These are phyloP conservation scores for Juglanconis oblonga DNA, from an alignment of 2,329 filamentous ascomycete species.

Conservation along the genomic window DNA sequence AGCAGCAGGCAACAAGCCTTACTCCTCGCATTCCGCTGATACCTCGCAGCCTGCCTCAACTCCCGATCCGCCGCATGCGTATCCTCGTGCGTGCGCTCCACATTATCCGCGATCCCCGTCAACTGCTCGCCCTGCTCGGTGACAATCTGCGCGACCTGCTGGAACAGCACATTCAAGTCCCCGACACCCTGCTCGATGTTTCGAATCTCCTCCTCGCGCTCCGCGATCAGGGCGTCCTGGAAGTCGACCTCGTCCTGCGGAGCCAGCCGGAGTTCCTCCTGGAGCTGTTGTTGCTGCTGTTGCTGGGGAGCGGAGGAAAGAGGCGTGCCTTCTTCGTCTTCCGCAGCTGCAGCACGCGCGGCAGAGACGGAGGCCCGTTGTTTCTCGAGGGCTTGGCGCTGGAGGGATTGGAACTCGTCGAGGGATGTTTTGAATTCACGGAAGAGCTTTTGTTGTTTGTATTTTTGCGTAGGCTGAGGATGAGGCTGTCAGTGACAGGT, in stretches of 20 bases:
- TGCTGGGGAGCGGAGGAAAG: slow-evolving; percentile 29
- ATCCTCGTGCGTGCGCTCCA: slow-evolving; percentile 76
- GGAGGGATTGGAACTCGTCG: slow-evolving; percentile 88
- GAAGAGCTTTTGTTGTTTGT: slow-evolving; percentile 91
- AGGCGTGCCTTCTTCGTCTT: slow-evolving; percentile 48
- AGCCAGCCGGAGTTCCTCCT: slow-evolving; percentile 77
- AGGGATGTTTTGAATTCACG: slow-evolving; percentile 89
- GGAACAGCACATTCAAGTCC: slow-evolving; percentile 93
- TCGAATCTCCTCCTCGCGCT: slow-evolving; percentile 94
- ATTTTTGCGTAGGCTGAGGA: slow-evolving; percentile 83
- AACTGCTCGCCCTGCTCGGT: slow-evolving; percentile 88
- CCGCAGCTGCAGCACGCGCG: slow-evolving; percentile 70
- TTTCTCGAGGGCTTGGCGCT: slow-evolving; percentile 86
- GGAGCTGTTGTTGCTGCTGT: slow-evolving; percentile 59
- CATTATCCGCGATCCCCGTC: slow-evolving; percentile 83
- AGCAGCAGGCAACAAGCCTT: slow-evolving; percentile 91
- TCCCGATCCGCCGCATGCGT: slow-evolving; percentile 84
- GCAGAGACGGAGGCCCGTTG: slow-evolving; percentile 83
- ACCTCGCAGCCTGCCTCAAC: slow-evolving; percentile 78
- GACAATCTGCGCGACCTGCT: slow-evolving; percentile 97
- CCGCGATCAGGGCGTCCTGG: slow-evolving; percentile 90
- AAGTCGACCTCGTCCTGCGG: slow-evolving; percentile 96
- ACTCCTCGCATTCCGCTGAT: slow-evolving; percentile 93
- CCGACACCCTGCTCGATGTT: slow-evolving; percentile 96
- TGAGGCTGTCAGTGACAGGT: background rate